These are phyloP conservation scores for Ambrosiella beaveri DNA, from an alignment of 2,329 filamentous ascomycete species.

Conservation along the genomic window DNA sequence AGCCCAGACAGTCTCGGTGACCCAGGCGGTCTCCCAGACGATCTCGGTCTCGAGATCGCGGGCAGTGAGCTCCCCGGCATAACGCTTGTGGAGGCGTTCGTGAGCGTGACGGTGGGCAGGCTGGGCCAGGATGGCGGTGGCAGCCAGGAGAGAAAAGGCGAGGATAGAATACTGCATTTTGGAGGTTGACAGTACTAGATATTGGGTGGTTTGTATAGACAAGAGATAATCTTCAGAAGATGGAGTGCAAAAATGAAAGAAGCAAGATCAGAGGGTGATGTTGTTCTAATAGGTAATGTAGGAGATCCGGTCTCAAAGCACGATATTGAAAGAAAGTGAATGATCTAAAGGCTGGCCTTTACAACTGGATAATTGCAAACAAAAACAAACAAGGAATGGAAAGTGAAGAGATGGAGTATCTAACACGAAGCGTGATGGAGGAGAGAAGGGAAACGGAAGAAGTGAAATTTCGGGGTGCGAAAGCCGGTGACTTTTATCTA, in stretches of 20 bases:
- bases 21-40: conserved; percentile 19
- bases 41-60: conserved; percentile 21
- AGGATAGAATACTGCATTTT: conserved; percentile 29
- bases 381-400: conserved; percentile 8
- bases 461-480: background rate
- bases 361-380: conserved; percentile 8
- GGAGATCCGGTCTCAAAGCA: conserved; percentile 11
- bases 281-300: conserved; percentile 10
- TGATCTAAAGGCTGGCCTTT: conserved; percentile 9
- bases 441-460: conserved; percentile 2
- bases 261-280: background rate
- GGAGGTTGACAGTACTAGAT: conserved; percentile 8
- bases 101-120: conserved; percentile 26
- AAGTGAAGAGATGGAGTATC: conserved; percentile 9
- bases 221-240: conserved; percentile 7
- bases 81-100: conserved; percentile 21
- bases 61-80: background rate
- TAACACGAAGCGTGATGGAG: background rate
- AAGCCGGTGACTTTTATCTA: conserved; percentile 9
- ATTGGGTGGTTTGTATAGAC: background rate
- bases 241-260: background rate
- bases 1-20: conserved; percentile 34
- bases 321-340: conserved; percentile 1
- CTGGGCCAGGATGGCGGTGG: conserved; percentile 31
- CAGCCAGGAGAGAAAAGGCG: conserved; percentile 23